Conservation (phyloP, 2,329 filamentous ascomycete species). For the Monilinia laxa region DNA sequence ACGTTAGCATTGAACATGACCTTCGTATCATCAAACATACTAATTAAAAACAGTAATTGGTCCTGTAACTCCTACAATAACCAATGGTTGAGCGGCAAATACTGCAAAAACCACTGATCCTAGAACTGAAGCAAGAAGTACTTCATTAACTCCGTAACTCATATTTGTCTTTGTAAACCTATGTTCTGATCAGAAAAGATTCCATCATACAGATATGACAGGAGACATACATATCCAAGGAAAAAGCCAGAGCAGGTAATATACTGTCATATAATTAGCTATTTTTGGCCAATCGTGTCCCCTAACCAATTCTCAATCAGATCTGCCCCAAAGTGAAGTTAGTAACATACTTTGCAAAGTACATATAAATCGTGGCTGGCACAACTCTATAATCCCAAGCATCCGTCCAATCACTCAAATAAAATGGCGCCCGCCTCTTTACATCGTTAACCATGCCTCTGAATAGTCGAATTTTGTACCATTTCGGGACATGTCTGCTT, state of each 20-base stretch:
- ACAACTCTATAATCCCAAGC: slow-evolving; percentile 90
- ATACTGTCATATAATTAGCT: slow-evolving; percentile 55
- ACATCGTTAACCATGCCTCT: slow-evolving; percentile 79
- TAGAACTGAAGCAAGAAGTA: slow-evolving; percentile 80
- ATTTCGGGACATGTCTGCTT: slow-evolving; percentile 42
- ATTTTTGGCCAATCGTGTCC: neutral
- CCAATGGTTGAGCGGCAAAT: slow-evolving; percentile 78
- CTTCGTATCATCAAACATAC: slow-evolving; percentile 43
- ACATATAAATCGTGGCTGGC: slow-evolving; percentile 88
- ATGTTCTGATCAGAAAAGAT: slow-evolving; percentile 2
- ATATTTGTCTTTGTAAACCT: slow-evolving; percentile 76
- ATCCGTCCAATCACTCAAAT: slow-evolving; percentile 79
- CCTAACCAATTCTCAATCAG: neutral
- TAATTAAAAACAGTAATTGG: slow-evolving; percentile 95
- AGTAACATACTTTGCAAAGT: slow-evolving; percentile 76
- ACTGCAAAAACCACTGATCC: slow-evolving; percentile 79
- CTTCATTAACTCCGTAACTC: slow-evolving; percentile 88
- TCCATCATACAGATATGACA: neutral
- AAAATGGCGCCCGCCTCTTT: slow-evolving; percentile 71
- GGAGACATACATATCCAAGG: slow-evolving; percentile 69
- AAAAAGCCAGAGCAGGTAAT: slow-evolving; percentile 82
- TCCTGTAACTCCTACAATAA: slow-evolving; percentile 88
- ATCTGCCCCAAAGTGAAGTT: neutral
- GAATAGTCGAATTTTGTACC: slow-evolving; percentile 77
- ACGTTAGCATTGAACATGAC: slow-evolving; percentile 17